phyloP scores from a whole-genome alignment of 352 stramenopile genomes.

The Pythium vanterpoolii region DNA sequence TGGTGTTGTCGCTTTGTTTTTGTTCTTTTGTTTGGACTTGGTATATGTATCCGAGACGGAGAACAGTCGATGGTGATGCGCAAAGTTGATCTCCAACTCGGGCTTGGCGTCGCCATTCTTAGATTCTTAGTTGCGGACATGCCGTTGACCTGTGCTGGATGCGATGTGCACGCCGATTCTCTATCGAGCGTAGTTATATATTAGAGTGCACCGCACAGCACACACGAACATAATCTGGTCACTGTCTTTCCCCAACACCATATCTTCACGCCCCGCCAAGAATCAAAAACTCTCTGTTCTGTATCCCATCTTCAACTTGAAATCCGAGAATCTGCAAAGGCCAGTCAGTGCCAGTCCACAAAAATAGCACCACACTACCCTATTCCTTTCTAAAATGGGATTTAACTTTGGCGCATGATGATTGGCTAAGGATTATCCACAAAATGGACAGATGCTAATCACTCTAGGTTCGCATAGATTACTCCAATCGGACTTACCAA shows the following conservation, averaged over 20 bases:
- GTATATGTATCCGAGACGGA: background rate
- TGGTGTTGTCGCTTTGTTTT: background rate
- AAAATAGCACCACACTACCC: conserved; percentile 6
- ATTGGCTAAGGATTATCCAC: conserved; percentile 8
- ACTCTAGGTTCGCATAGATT: conserved; percentile 6
- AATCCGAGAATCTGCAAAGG: conserved; percentile 6
- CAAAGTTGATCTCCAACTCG: background rate
- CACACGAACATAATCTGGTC: background rate
- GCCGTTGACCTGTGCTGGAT: background rate
- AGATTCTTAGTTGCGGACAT: background rate
- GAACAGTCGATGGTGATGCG: background rate
- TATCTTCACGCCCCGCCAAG: too few species aligned
- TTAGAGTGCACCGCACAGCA: background rate
- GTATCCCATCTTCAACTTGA: conserved; percentile 14
- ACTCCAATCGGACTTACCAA: background rate
- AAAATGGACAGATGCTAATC: background rate
- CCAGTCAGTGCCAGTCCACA: background rate
- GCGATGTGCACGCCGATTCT: background rate
- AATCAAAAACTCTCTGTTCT: too few species aligned
- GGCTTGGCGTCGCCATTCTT: background rate
- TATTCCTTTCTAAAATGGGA: background rate
- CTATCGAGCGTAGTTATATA: background rate
- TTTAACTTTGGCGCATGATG: conserved; percentile 15
- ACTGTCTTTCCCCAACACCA: background rate
- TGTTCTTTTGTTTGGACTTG: conserved; percentile 6